These are phyloP conservation scores for Anethum foeniculum DNA, from an alignment of 140 eudicot genomes.

Conservation along the genomic window DNA sequence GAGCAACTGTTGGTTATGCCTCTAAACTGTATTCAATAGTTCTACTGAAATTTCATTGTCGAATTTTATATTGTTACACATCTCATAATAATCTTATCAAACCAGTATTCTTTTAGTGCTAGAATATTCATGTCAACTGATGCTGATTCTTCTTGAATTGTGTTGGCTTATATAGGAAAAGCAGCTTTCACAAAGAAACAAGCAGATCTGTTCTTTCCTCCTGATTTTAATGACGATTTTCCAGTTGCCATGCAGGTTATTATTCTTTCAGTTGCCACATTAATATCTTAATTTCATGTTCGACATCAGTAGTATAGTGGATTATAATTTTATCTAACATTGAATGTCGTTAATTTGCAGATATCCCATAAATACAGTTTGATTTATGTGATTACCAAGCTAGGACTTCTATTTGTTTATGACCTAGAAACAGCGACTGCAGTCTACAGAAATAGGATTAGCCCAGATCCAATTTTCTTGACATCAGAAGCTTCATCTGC, in stretches of 20 bases:
- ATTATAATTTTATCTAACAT: constrained; percentile 16
- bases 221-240: constrained; percentile 91
- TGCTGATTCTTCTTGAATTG: constrained; percentile 3
- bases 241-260: constrained; percentile 97
- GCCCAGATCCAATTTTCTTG: constrained; percentile 96
- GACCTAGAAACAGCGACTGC: constrained; percentile 98
- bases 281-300: background rate
- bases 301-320: background rate
- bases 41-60: background rate
- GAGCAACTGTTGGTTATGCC: background rate
- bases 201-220: constrained; percentile 97
- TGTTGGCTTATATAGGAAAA: constrained; percentile 53
- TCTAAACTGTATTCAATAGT: background rate
- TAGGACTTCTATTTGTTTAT: constrained; percentile 87
- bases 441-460: constrained; percentile 90
- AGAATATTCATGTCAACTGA: background rate
- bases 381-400: constrained; percentile 91
- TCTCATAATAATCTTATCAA: background rate
- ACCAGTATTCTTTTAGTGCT: background rate
- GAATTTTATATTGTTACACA: background rate
- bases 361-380: constrained; percentile 82
- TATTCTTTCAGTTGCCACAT: background rate
- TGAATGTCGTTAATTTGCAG: constrained; percentile 35
- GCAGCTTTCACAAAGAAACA: constrained; percentile 84
- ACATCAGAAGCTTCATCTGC: constrained; percentile 91